These are phyloP conservation scores for Penicillium sp. DNA, from an alignment of 2,329 filamentous ascomycete genomes.

Conservation along the genomic window DNA sequence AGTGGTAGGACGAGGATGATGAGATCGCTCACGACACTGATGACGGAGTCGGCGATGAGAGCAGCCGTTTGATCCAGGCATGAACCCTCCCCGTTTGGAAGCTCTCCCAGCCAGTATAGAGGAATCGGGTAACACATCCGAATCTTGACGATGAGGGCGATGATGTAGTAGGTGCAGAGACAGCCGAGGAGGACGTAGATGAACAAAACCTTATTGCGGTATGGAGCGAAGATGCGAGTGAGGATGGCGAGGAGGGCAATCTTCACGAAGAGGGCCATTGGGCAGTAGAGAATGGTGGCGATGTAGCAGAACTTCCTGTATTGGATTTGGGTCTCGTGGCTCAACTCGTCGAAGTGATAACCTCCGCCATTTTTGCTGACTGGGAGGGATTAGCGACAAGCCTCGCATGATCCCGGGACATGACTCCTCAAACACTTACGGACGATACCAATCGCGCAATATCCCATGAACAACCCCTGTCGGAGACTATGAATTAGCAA, in stretches of 20 bases:
- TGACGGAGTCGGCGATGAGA: constrained; percentile 45
- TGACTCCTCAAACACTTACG: constrained; percentile 18
- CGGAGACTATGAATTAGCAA: not conserved
- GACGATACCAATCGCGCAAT: constrained; percentile 37
- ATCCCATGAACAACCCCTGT: constrained; percentile 39
- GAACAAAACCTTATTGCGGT: constrained; percentile 37
- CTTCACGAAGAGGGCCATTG: constrained; percentile 45
- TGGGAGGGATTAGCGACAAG: constrained; percentile 12
- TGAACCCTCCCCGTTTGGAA: constrained; percentile 21
- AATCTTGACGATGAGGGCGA: constrained; percentile 44
- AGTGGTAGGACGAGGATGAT: constrained; percentile 43
- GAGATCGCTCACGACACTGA: constrained; percentile 44
- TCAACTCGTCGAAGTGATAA: constrained; percentile 36
- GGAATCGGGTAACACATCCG: constrained; percentile 44
- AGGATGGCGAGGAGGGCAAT: constrained; percentile 44
- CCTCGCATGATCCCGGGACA: not conserved
- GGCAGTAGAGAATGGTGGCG: constrained; percentile 47
- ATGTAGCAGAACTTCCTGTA: constrained; percentile 43
- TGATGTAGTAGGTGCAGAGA: constrained; percentile 41
- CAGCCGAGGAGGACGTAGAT: constrained; percentile 42
- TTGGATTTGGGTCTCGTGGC: constrained; percentile 19
- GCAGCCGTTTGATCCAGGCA: constrained; percentile 45
- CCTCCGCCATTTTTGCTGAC: constrained; percentile 44
- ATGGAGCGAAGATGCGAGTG: constrained; percentile 44
- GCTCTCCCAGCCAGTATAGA: constrained; percentile 38